These are phyloP conservation scores for Chytridiales sp. DNA, from an alignment of 371 early-diverging fungal genomes.

Conservation along the genomic window DNA sequence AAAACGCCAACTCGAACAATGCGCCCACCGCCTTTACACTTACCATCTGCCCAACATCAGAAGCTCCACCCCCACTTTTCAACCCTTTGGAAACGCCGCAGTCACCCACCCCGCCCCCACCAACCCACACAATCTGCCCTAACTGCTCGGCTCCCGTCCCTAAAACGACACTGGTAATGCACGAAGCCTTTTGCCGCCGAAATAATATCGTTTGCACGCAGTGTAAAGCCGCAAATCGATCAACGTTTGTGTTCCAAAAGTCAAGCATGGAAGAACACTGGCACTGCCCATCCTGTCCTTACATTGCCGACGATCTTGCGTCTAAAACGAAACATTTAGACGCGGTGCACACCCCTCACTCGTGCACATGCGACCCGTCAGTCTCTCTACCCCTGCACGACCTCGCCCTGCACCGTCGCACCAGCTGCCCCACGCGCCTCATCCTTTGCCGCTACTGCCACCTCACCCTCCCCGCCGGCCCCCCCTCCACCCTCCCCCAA, in stretches of 20 bases:
- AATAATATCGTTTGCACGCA: conserved; percentile 69
- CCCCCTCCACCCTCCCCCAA: conserved; percentile 52
- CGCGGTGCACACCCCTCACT: conserved; percentile 60
- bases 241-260: conserved; percentile 60
- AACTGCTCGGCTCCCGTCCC: conserved; percentile 76
- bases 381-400: conserved; percentile 44
- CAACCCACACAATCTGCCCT: conserved; percentile 51
- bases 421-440: conserved; percentile 67
- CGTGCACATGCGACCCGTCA: conserved; percentile 68
- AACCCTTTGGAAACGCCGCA: too few species aligned
- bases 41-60: too few species aligned
- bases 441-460: conserved; percentile 85
- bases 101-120: conserved; percentile 46
- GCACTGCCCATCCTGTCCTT: conserved; percentile 73
- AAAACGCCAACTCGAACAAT: too few species aligned
- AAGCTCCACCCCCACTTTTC: too few species aligned
- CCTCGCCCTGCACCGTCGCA: conserved; percentile 68
- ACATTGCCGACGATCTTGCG: conserved; percentile 19
- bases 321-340: conserved; percentile 67
- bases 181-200: conserved; percentile 73
- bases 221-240: conserved; percentile 49
- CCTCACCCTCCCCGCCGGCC: conserved; percentile 68
- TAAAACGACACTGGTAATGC: conserved; percentile 53
- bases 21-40: too few species aligned
- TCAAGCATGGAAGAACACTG: conserved; percentile 68